Evolutionary conservation across 306 rosid genomes (phyloP), one percentile per base, ranked within the genome.

Genomic region (Cercis canadensis): DNA sequence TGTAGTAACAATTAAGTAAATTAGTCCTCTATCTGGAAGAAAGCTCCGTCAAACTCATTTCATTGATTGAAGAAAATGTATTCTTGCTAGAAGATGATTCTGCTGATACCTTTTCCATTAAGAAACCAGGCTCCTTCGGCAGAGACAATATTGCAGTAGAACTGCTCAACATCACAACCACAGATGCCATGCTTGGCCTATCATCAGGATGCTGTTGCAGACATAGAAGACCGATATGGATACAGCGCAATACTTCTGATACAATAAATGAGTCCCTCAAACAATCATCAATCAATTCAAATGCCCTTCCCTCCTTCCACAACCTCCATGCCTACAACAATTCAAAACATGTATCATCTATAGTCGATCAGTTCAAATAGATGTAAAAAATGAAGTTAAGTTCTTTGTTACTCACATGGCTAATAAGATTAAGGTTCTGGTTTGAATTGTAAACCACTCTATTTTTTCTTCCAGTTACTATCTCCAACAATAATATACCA

Each of bases 201-300:
- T 84, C 89, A 3, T 84, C 78, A 0, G 86, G 83, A 57, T 63
- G 69, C 5, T 70, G 80, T 44, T 86, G 92, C 18, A 84, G 70
- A 46, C 92, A 86, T 49, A 86, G 52, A 62, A 86, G 80, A 49
- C 87, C 84, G 3, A 86, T 67, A 24, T 88, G 87, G 16, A 85
- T 78, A 82, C 83, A 76, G 9, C 88, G 47, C 14, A 80, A 3
- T 45, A 46, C 74, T 18, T 84, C 73, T 0, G 76, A 76, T 13
- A 12, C 0, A 14, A 8, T 55, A 3, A 0, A 18, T 11, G 14
- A 4, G 3, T 76, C 79, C 2, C 65, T 59, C 3, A 83, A 68
- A 43, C 51, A 13, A 12, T 67, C 45, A 64, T 78, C 86, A 7
- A 84, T n/a, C 11, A 72, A 44, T 31, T 72, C 14, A 53, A 55